Base-by-base conservation (phyloP, 768 basidiomycete genomes). In the Tulasnella sp. region DNA sequence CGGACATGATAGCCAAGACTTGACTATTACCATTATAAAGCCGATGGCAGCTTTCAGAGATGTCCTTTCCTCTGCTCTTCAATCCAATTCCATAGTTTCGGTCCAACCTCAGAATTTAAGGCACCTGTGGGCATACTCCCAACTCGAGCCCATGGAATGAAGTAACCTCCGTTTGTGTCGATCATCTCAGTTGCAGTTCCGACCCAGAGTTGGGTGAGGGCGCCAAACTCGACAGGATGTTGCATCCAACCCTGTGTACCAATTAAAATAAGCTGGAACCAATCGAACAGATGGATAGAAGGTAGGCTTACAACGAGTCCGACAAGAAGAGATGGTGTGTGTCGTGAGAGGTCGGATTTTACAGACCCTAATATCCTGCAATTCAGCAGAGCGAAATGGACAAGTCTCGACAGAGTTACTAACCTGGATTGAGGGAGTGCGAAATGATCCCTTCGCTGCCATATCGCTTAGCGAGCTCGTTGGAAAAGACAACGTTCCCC, bases 81-180 rank as follows among this genome's bases (percentile, higher is more conserved):
- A 77, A 89, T 80, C 85, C 87, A 90, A 8, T 84, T 83, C 89
- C 89, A 90, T 0, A 90, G 83, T 22, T 86, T 84, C 73, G 82
- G 84, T 0, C 86, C 86, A 11, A 86, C 79, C 46, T 85, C 81
- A 37, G 85, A 84, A 82, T 89, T 88, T 73, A 85, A 83, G 0
- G 86, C 85, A 6, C 85, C 85, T 18, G 83, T 80, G 22, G 81
- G 84, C 0, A 86, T 81, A 1, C 37, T 69, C 1, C 88, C 89
- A 1, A 87, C 37, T 28, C 88, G 85, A 20, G 87, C 89, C 89
- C 89, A 90, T 0, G 79, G 79, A 28, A 79, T 84, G 48, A 79
- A 72, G 34, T 40, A 72, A 18, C 72, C 54, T n/a, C 79, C 79
- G 46, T 74, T 80, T 11, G 28, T 37, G 42, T 80, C 42, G 18